Percentiles rank a stretch among this genome's conserved stretches.
These are phyloP conservation scores for Pelargonium myrrhifolium DNA, from an alignment of 441 rosid species.

Conservation along the genomic window DNA sequence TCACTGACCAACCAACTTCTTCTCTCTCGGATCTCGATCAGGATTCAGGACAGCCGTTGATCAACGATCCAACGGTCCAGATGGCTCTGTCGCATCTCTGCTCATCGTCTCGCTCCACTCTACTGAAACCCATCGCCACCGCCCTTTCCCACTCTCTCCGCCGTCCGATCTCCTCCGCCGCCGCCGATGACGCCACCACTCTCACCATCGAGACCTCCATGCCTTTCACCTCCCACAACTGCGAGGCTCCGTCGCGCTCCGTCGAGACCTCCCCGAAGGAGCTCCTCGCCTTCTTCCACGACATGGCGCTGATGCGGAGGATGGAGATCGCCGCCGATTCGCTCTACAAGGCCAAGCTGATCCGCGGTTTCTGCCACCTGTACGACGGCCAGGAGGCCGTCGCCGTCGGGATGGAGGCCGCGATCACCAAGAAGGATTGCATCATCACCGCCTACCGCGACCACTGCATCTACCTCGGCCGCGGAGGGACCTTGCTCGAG, in stretches of 20 bases:
- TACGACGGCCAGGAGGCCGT: conserved; percentile 97
- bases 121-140: conserved; percentile 36
- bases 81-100: conserved; percentile 60
- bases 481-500: conserved; percentile 71
- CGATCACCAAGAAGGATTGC: conserved; percentile 65
- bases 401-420: conserved; percentile 90
- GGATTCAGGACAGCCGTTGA: too few species aligned
- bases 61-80: conserved; percentile 11
- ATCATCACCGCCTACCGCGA: conserved; percentile 89
- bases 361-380: conserved; percentile 91
- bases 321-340: conserved; percentile 97
- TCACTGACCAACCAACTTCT: too few species aligned
- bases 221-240: conserved; percentile 72
- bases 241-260: conserved; percentile 74
- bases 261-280: conserved; percentile 60
- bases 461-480: conserved; percentile 77
- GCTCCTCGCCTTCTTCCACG: conserved; percentile 69
- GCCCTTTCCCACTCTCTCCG: conserved; percentile 24
- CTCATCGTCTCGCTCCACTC: conserved; percentile 34
- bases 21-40: too few species aligned
- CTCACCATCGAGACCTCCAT: conserved; percentile 74
- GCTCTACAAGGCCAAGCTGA: conserved; percentile 88
- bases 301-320: conserved; percentile 81
- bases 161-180: conserved; percentile 60
- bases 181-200: conserved; percentile 35